Conservation (phyloP, 2,329 filamentous ascomycete genomes). For the Venturia nashicola region DNA sequence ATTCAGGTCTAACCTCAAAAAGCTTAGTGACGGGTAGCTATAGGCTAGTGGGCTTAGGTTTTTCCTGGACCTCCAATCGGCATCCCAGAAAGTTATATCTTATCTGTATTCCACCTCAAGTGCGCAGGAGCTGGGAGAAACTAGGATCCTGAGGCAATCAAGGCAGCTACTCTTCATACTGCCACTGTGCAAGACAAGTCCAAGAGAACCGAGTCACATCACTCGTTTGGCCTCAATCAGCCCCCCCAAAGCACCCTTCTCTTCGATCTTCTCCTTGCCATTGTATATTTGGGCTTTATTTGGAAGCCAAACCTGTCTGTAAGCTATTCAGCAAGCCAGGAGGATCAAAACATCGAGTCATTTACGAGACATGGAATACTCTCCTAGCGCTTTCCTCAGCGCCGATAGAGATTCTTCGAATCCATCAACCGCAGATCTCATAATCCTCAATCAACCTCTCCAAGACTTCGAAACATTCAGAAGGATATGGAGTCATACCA, state of each 20-base stretch:
- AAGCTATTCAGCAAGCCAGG: not conserved
- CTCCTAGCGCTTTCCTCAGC: not conserved
- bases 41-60: not conserved
- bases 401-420: not conserved
- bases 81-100: not conserved
- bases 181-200: no score
- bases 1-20: not conserved
- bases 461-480: constrained; percentile 32
- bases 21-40: not conserved
- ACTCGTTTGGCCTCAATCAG: not conserved
- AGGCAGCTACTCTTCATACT: no score
- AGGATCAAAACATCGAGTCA: not conserved
- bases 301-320: not conserved
- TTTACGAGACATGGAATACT: constrained; percentile 1
- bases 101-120: no score
- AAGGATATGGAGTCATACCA: constrained; percentile 39
- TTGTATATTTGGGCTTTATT: not conserved
- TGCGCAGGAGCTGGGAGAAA: no score
- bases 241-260: not conserved
- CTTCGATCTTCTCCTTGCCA: no score
- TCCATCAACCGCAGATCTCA: constrained; percentile 26
- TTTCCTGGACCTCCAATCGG: not conserved
- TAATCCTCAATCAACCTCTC: constrained; percentile 52
- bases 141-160: no score
- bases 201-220: not conserved